A percentile compares a stretch with the other conserved stretches of the same genome.
Conservation (phyloP, 306 rosid species). For the Prunus dulcis region DNA sequence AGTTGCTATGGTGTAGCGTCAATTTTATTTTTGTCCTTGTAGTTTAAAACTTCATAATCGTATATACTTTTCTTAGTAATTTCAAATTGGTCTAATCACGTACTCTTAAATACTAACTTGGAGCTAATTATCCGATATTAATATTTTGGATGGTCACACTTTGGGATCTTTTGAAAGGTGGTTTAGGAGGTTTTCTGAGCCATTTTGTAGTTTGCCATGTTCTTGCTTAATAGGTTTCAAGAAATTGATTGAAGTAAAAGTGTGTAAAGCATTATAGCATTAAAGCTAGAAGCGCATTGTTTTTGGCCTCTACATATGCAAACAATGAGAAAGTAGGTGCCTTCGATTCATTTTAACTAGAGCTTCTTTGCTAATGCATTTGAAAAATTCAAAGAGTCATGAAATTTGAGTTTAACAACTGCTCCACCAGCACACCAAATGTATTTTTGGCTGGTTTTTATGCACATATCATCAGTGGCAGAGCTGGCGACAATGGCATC, state of each 20-base stretch:
- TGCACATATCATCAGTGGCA: constrained; percentile 1
- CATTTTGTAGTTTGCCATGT: not conserved
- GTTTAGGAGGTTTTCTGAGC: too few species aligned
- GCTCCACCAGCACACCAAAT: constrained; percentile 21
- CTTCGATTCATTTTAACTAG: not conserved
- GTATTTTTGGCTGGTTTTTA: not conserved
- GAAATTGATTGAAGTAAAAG: not conserved
- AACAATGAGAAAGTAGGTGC: too few species aligned
- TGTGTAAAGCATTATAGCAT: not conserved
- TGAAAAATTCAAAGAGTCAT: constrained; percentile 28
- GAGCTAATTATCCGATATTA: too few species aligned
- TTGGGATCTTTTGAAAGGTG: too few species aligned
- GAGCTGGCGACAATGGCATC: constrained; percentile 28
- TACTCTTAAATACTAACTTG: too few species aligned
- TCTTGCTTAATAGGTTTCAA: not conserved
- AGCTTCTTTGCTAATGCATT: constrained; percentile 1
- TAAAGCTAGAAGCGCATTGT: too few species aligned
- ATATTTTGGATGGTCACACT: too few species aligned
- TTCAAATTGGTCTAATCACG: not conserved
- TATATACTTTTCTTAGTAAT: too few species aligned
- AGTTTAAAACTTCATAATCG: not conserved
- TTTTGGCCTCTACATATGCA: not conserved
- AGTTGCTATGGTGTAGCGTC: too few species aligned
- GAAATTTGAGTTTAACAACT: constrained; percentile 39
- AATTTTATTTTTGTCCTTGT: not conserved